Conservation (phyloP, 305 asterid genomes). For the Solanum hybrid region DNA sequence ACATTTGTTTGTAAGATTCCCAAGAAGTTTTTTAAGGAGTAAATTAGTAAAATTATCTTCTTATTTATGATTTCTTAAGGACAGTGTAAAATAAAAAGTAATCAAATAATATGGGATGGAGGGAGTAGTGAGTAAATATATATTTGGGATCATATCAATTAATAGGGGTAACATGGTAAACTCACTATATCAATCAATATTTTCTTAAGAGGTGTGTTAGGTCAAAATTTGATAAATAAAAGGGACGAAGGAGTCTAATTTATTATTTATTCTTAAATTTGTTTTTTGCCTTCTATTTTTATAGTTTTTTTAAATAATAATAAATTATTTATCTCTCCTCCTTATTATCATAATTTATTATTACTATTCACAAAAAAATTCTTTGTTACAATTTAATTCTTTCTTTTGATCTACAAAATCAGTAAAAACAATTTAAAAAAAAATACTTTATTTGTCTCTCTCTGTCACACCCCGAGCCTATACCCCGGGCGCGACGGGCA, state of each 20-base stretch:
- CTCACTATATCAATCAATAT: neutral
- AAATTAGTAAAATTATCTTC: too few species aligned
- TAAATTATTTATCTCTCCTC: neutral
- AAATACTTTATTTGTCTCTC: neutral
- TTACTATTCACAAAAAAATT: neutral
- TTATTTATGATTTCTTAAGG: neutral
- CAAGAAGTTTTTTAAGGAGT: too few species aligned
- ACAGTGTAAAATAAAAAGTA: neutral
- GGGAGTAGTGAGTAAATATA: neutral
- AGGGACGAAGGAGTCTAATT: neutral
- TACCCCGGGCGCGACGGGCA: neutral
- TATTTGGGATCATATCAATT: neutral
- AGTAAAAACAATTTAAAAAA: neutral
- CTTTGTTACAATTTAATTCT: neutral
- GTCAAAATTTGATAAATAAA: neutral
- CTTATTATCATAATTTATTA: neutral
- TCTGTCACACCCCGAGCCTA: neutral
- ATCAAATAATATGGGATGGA: neutral
- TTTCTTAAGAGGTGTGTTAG: neutral
- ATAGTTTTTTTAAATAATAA: too few species aligned
- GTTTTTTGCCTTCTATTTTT: neutral
- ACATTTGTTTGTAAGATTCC: neutral
- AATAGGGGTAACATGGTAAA: neutral
- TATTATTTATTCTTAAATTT: neutral
- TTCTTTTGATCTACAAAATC: neutral